Base-by-base conservation (phyloP, 2,329 filamentous ascomycete species). In the Stenocarpella maydis region DNA sequence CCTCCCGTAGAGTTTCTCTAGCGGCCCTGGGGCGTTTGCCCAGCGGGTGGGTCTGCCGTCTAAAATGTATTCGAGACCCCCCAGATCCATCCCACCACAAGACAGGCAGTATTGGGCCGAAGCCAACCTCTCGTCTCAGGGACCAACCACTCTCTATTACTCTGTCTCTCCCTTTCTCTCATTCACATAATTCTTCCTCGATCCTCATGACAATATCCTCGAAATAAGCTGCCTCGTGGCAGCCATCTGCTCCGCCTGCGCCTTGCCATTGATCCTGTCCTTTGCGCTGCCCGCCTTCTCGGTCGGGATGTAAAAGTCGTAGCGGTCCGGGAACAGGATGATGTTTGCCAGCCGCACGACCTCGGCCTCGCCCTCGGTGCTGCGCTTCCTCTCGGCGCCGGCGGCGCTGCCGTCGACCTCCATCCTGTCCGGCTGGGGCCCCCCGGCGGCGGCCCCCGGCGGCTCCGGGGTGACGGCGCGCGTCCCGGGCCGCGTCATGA, bases 291-390 rank as follows among this genome's bases (percentile, higher is more conserved):
- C 70, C 1, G 70, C 68, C 68, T 54, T 65, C 49, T 72, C 71
- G 66, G 80, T 82, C 15, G 81, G 79, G 79, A 83, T 83, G 74
- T 82, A 84, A 69, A 84, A 83, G 73, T 83, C 82, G 71, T 83
- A 86, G 19, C 81, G 78, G 70, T 87, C 85, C 2, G 86, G 86
- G 72, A 88, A 88, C 34, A 88, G 76, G 65, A 88, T 88, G 66
- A 86, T 86, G 74, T 88, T 88, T 26, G 86, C 85, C 45, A 88
- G 77, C 45, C 84, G 77, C 15, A 87, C 82, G 1, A 88, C 83
- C 74, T 88, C 85, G 2, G 82, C 81, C 76, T 87, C 85, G 2
- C 83, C 83, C 31, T 80, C 77, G 21, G 72, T 71, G 31, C 63
- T 65, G 71, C 75, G 43, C 73, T 67, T 55, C 73, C 31, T 78